Base-by-base conservation (phyloP, 2,329 filamentous ascomycete genomes). In the Aspergillus amoenus region DNA sequence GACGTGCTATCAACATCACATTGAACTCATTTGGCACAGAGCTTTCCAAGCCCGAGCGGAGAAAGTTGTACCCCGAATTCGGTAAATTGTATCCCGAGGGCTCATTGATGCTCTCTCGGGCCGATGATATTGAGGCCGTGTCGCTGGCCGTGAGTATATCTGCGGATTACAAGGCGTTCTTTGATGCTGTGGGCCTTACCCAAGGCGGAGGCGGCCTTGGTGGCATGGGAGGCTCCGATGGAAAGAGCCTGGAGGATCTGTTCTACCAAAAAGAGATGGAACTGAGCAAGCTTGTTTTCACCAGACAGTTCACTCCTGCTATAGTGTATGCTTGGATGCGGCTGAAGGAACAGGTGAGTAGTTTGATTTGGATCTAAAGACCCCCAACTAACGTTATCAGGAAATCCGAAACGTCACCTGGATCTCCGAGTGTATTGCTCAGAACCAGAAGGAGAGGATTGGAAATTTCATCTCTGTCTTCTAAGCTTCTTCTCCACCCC, bases 241-340 rank as follows among this genome's bases (percentile, higher is more conserved):
- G 90, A 48, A 92, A 90, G 79, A 97, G 93, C 68, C 77, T 99
- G 67, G 94, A 99, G 73, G 94, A 99, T 71, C 82, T 99, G 80
- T 99, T 99, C 78, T 99, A 99, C 75, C 91, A 97, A 76, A 97
- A 96, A 79, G 94, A 99, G 79, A 97, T 97, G 94, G 93, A 99
- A 74, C 89, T 97, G 62, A 93, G 90, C 55, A 99, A 99, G 82
- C 79, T 88, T 59, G 91, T 93, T 8, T 99, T 99, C 72, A 99
- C 94, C 5, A 85, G 91, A 66, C 94, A 99, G 74, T 99, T 99
- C 75, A 96, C 92, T 13, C 92, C 91, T 68, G 90, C 91, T 37
- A 91, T 97, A 65, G 91, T 99, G 50, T 99, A 97, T 73, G 92
- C 92, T 17, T 99, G 94, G 94, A 91, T 99, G 58, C 97, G 96